phyloP scores from a whole-genome alignment of 805 yeast genomes.

The Candida ipomoeae region DNA sequence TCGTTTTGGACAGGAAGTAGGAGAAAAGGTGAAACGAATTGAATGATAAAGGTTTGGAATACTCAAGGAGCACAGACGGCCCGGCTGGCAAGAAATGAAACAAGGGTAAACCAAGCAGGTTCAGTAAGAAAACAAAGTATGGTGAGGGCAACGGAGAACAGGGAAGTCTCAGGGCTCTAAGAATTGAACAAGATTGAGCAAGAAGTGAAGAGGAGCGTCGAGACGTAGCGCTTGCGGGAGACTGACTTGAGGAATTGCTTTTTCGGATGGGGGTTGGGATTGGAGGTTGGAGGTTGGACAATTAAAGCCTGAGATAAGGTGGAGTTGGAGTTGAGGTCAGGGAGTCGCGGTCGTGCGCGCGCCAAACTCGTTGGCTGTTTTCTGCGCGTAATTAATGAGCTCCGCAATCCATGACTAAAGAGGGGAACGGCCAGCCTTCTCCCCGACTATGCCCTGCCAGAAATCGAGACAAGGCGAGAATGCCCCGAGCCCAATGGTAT shows the following conservation, averaged over 20 bases:
- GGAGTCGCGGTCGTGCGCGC: neutral
- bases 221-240: neutral
- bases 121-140: neutral
- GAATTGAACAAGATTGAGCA: neutral
- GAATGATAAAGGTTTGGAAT: neutral
- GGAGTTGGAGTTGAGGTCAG: slow-evolving; percentile 1
- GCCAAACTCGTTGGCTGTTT: neutral
- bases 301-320: neutral
- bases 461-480: too few relatives aligned
- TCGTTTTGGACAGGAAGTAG: neutral
- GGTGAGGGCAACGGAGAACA: neutral
- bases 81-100: neutral
- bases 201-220: neutral
- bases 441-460: neutral
- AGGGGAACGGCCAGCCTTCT: neutral
- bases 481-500: too few relatives aligned
- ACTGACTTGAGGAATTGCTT: too few relatives aligned
- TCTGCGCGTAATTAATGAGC: neutral
- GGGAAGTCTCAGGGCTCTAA: neutral
- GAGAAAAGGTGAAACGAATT: neutral
- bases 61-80: neutral
- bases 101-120: neutral
- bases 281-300: neutral
- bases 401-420: neutral
- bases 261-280: neutral